A percentile compares a stretch with the other conserved stretches of the same genome.
These are phyloP conservation scores for Pythium aquatile DNA, from an alignment of 352 stramenopile genomes.

Conservation along the genomic window DNA sequence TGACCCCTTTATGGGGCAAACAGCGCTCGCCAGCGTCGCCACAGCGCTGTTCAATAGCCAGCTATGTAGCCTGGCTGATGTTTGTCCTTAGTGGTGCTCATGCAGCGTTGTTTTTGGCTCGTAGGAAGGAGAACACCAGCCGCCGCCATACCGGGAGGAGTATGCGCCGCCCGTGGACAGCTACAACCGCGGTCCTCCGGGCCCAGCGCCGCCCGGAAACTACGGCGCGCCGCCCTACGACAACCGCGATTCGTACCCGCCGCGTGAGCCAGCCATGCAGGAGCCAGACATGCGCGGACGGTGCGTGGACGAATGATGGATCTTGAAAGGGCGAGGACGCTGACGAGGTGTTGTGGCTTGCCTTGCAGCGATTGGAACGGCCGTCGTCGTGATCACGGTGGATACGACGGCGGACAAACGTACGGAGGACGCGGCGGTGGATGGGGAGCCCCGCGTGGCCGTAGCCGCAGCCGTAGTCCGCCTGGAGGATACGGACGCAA, in stretches of 20 bases:
- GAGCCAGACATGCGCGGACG: constrained; percentile 31
- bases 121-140: constrained; percentile 29
- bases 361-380: constrained; percentile 29
- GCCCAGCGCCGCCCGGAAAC: constrained; percentile 20
- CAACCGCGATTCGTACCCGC: constrained; percentile 28
- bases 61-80: background rate
- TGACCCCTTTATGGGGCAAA: background rate
- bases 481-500: constrained; percentile 21
- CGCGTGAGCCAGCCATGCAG: constrained; percentile 9
- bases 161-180: constrained; percentile 34
- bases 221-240: constrained; percentile 32
- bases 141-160: constrained; percentile 45
- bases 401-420: constrained; percentile 25
- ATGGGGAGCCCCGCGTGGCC: constrained; percentile 16
- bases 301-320: constrained; percentile 1
- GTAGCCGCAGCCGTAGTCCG: constrained; percentile 39
- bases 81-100: background rate
- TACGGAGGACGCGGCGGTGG: constrained; percentile 26
- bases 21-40: background rate
- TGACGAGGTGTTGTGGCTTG: background rate
- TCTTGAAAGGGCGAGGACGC: background rate
- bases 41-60: background rate
- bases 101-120: background rate
- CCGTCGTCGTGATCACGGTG: constrained; percentile 3
- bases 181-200: constrained; percentile 31